Evolutionary conservation across 129 eudicot species (phyloP).

Genomic region (Artemisia annua): DNA sequence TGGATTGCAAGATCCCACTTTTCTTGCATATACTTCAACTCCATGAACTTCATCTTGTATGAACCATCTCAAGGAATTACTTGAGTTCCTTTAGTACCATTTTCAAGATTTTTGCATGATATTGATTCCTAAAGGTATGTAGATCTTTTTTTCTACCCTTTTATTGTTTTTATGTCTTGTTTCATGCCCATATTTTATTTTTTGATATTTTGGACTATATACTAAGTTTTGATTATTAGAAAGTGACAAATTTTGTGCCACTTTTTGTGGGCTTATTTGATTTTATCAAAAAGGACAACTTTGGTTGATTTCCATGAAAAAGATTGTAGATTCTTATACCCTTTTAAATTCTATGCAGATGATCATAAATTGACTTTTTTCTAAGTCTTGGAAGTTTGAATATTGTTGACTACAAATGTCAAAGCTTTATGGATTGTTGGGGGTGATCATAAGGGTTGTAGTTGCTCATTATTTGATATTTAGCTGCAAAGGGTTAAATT

Average conservation of each 20-base stretch:
- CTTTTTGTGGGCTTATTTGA: conserved; percentile 26
- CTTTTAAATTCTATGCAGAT: conserved; percentile 26
- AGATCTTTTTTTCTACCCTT: conserved; percentile 13
- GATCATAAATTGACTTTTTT: conserved; percentile 2
- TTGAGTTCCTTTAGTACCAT: conserved; percentile 18
- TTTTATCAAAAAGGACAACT: conserved; percentile 27
- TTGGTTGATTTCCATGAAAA: conserved; percentile 13
- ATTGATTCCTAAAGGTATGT: conserved; percentile 10
- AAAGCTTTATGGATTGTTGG: conserved; percentile 20
- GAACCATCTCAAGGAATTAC: conserved; percentile 61
- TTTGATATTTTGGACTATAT: conserved; percentile 34
- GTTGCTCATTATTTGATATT: conserved; percentile 31
- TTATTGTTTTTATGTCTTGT: conserved; percentile 15
- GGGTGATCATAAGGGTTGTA: conserved; percentile 37
- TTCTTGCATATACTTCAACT: conserved; percentile 40
- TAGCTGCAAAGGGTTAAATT: conserved; percentile 65
- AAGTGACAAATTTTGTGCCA: conserved; percentile 31
- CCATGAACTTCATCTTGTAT: conserved; percentile 43
- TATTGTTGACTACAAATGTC: conserved; percentile 36
- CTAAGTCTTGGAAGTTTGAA: conserved; percentile 10
- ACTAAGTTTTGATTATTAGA: conserved; percentile 28
- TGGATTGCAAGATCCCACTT: conserved; percentile 46
- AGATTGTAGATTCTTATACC: conserved; percentile 8
- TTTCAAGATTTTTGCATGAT: conserved; percentile 9
- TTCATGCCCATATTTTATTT: not conserved